Base-by-base conservation (phyloP, 2,329 filamentous ascomycete species). In the Alternaria atra region DNA sequence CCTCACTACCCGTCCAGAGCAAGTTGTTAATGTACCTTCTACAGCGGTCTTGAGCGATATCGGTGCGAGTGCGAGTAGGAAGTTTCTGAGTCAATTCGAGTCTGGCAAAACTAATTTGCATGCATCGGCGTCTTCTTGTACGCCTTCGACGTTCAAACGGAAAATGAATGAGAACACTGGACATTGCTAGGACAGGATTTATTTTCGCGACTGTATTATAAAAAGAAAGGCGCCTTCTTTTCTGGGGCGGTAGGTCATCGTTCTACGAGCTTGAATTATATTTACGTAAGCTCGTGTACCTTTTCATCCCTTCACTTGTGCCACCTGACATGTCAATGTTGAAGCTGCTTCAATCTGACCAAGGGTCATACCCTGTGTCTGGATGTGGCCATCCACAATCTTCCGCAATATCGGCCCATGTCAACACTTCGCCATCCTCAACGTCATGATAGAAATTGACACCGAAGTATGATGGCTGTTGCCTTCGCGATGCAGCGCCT, bases 1-100 rank as follows among this genome's bases (percentile, higher is more conserved):
- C 30, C 15, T 20, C 5, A 37, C 6, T 8, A n/a, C 17, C n/a
- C 30, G 13, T 50, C 9, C 6, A 4, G 32, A 17, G 30, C 35
- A 53, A 13, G n/a, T 53, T 34, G 35, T 61, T 61, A 46, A 61
- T 53, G 15, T 10, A 27, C 4, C n/a, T 51, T 42, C 17, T 44
- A 17, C 58, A 61, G 54, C 39, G 25, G 35, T 61, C 25, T 20
- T 58, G 20, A 27, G 58, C 58, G 27, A 53, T 30, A 46, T 58
- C 29, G 42, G 46, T 50, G 51, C 37, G 17, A 53, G 43, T 30
- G 51, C 51, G 42, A 58, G 17, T 35, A 46, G 13, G 37, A 40
- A 39, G 46, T 15, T 52, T 13, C 39, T 55, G 8, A 29, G 46
- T 60, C 32, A 30, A 17, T 32, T 56, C 27, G 57, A 35, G n/a